Evolutionary conservation across 169 alveolate species (phyloP).

Genomic region (Theileria orientalis): DNA sequence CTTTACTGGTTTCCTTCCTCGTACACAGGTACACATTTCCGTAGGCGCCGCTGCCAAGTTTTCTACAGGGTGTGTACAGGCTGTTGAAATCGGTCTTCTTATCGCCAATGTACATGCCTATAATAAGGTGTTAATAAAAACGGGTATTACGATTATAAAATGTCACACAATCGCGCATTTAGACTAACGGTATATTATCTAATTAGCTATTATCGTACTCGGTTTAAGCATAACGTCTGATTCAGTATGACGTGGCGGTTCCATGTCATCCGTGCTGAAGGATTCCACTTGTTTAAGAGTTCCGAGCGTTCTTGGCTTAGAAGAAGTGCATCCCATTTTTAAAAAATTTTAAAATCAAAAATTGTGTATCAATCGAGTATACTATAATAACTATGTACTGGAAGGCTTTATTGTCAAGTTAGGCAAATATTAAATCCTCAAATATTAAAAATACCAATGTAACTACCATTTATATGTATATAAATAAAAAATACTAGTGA

Average conservation of each 20-base stretch:
- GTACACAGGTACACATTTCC: slow-evolving; percentile 84
- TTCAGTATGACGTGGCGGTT: neutral
- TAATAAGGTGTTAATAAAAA: slow-evolving; percentile 1
- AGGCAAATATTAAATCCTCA: no score
- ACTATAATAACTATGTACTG: no score
- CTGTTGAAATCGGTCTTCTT: slow-evolving; percentile 75
- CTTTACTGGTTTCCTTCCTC: slow-evolving; percentile 73
- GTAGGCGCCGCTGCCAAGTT: slow-evolving; percentile 91
- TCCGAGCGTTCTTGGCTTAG: neutral
- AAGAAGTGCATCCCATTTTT: neutral
- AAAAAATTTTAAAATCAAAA: neutral
- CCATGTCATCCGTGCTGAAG: neutral
- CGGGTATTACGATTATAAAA: neutral
- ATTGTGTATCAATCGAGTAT: no score
- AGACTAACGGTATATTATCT: no score
- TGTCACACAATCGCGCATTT: neutral
- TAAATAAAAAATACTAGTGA: no score
- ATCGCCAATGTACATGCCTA: slow-evolving; percentile 64
- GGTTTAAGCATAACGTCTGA: slow-evolving; percentile 6
- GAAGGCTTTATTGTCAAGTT: no score
- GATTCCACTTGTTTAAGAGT: neutral
- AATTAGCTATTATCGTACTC: neutral
- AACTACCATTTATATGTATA: no score
- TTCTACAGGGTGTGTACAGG: slow-evolving; percentile 76
- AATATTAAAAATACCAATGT: no score